Conservation (phyloP, 2,329 filamentous ascomycete species). For the Aspergillus pseudoglaucus region DNA sequence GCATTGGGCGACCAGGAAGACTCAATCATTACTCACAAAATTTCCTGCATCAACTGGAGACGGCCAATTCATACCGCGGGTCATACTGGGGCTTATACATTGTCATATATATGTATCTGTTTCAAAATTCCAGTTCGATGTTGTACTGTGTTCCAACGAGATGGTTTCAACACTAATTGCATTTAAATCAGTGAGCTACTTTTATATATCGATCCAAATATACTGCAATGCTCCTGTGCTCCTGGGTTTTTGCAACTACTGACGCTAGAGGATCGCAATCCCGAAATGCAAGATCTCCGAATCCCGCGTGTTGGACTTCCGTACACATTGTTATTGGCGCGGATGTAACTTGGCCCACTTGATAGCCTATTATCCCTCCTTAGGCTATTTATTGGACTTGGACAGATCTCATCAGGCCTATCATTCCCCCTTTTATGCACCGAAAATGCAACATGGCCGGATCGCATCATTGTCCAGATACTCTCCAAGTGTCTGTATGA, state of each 20-base stretch:
- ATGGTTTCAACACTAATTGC: background rate
- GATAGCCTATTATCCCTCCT: background rate
- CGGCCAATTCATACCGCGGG: background rate
- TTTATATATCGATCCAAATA: background rate
- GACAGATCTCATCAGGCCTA: background rate
- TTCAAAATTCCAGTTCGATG: no score
- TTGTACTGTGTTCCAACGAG: background rate
- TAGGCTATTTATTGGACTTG: background rate
- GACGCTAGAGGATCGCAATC: background rate
- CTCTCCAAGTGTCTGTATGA: background rate
- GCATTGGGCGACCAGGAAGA: background rate
- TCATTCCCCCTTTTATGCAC: background rate
- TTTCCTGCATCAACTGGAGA: background rate
- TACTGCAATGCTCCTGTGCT: background rate
- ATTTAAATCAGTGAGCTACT: background rate
- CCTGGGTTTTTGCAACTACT: background rate
- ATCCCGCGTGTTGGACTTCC: background rate
- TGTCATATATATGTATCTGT: no score
- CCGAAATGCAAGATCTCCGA: background rate
- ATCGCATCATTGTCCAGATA: background rate
- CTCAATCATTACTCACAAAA: background rate
- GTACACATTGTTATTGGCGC: no score
- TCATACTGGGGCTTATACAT: background rate
- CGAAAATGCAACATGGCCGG: no score
- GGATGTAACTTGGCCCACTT: no score